Base-by-base conservation (phyloP, 2,329 filamentous ascomycete species). In the Arthrobotrys musiformis region DNA sequence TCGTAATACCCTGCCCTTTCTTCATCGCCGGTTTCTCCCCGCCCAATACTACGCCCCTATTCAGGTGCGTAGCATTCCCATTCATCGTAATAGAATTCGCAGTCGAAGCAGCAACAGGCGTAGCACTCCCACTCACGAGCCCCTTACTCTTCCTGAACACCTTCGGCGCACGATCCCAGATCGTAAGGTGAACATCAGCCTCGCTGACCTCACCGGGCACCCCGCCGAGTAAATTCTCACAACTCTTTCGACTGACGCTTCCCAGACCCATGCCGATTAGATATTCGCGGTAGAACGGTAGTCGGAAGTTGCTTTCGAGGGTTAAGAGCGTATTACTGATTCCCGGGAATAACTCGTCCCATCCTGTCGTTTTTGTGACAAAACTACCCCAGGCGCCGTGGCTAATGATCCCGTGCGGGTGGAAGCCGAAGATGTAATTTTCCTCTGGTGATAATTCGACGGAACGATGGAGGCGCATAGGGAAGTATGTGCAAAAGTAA, bases 381-480 rank as follows among this genome's bases (percentile, higher is more conserved):
- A 78, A 33, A 26, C 70, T 78, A 1, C 73, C 73, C 73, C 73
- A 78, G 8, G 73, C 73, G 44, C 73, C 73, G 37, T 78, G 73
- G 46, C 60, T 67, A 81, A 99, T 97, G 83, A 99, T 98, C 24
- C 95, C 94, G 82, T 99, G 95, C 0, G 95, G 95, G 81, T 98
- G 95, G 83, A 98, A 98, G 50, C 94, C 94, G 81, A 99, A 93
- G 79, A 99, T 93, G 85, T 98, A 99, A 84, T 97, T 97, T 79
- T 93, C 88, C 0, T 91, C 93, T 0, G 93, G 88, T 22, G 92
- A 88, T 5, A 99, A 88, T 70, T 91, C 87, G 79, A 91, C 88
- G 2, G 93, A 95, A 79, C 95, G 93, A 85, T 98, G 93, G 42
- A 99, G 87, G 70, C 88, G 89, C 56, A 93, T 93, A 2, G 95